Conservation (phyloP, 176 grass and related monocot species). For the Cenchrus fungigraminus region DNA sequence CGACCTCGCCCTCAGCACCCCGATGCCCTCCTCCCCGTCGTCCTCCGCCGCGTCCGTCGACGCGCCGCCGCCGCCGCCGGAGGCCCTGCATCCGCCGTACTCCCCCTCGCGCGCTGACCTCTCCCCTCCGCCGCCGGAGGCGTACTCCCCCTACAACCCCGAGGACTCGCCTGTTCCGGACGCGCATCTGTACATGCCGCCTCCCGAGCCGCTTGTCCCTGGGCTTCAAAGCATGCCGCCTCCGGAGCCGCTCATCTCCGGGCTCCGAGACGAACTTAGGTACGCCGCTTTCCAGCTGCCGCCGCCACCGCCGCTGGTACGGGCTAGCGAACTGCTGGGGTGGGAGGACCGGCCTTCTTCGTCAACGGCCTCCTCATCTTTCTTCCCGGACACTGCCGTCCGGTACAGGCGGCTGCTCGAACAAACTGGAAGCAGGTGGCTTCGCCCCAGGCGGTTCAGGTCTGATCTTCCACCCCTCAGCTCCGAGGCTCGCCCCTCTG, state of each 20-base stretch:
- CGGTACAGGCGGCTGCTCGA: conserved; percentile 64
- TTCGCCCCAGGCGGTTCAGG: conserved; percentile 69
- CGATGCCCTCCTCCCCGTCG: conserved; percentile 73
- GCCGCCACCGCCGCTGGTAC: conserved; percentile 43
- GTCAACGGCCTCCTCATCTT: conserved; percentile 57
- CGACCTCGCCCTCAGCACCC: conserved; percentile 86
- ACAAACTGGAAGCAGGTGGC: conserved; percentile 50
- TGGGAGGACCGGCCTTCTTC: conserved; percentile 65
- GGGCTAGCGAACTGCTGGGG: conserved; percentile 43
- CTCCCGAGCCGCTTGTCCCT: conserved; percentile 17
- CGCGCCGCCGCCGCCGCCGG: conserved; percentile 36
- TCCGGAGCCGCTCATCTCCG: conserved; percentile 10
- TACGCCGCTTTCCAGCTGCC: conserved; percentile 50
- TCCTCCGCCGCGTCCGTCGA: conserved; percentile 68
- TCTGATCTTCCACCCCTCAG: conserved; percentile 63
- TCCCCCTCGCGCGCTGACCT: conserved; percentile 31
- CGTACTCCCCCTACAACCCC: conserved; percentile 63
- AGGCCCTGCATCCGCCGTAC: conserved; percentile 45
- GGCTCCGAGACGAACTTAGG: conserved; percentile 35
- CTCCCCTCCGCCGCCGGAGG: conserved; percentile 39
- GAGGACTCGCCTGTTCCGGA: conserved; percentile 43
- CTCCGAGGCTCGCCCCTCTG: conserved; percentile 48
- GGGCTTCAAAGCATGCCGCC: conserved; percentile 32
- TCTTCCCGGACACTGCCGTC: conserved; percentile 38
- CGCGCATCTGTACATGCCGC: conserved; percentile 40